Evolutionary conservation across 805 yeast genomes (phyloP).

Genomic region (Myxozyma melibiosi): DNA sequence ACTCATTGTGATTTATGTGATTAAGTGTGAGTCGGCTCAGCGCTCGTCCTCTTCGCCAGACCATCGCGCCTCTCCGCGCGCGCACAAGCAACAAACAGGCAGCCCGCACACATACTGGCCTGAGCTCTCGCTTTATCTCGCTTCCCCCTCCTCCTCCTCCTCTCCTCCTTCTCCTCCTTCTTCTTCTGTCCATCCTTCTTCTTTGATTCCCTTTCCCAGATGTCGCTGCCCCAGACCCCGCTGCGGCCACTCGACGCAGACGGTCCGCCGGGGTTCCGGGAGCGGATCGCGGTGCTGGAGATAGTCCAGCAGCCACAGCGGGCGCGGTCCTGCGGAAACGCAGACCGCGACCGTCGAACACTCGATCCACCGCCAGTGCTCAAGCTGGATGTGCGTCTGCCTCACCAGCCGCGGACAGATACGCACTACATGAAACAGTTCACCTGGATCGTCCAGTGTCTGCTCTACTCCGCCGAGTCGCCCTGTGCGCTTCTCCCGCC

Average conservation of each 20-base stretch:
- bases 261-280: constrained; percentile 24
- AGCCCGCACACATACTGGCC: too few relatives aligned
- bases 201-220: too few relatives aligned
- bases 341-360: constrained; percentile 33
- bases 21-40: too few relatives aligned
- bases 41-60: too few relatives aligned
- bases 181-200: too few relatives aligned
- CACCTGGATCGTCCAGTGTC: constrained; percentile 29
- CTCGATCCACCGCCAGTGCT: constrained; percentile 35
- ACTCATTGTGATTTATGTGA: too few relatives aligned
- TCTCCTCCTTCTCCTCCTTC: too few relatives aligned
- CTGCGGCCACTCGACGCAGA: constrained; percentile 25
- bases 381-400: constrained; percentile 24
- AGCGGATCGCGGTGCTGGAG: constrained; percentile 18
- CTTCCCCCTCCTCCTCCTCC: too few relatives aligned
- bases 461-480: constrained; percentile 19
- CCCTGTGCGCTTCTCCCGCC: constrained; percentile 3
- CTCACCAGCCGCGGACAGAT: constrained; percentile 14
- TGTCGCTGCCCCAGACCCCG: neutral
- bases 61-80: too few relatives aligned
- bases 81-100: too few relatives aligned
- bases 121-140: too few relatives aligned
- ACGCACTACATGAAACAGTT: constrained; percentile 25
- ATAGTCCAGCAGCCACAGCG: constrained; percentile 33
- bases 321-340: constrained; percentile 34